phyloP scores from a whole-genome alignment of 1,284 basidiomycete species.

The Boletus sp. region DNA sequence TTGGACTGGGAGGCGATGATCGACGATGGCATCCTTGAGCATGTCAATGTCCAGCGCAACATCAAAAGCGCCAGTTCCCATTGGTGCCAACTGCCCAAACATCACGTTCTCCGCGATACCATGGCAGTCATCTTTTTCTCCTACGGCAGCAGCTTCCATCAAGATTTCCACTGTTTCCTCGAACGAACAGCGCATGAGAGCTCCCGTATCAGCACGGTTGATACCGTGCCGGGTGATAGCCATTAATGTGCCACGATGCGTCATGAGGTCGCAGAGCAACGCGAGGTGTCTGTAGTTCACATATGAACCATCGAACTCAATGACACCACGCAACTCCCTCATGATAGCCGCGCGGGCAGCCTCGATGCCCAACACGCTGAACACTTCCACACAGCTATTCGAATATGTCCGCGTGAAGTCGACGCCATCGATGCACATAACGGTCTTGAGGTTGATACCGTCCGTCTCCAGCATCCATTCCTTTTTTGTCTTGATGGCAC shows the following conservation, averaged over 20 bases:
- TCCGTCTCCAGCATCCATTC: constrained; percentile 99
- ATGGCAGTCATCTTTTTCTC: constrained; percentile 97
- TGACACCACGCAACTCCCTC: constrained; percentile 89
- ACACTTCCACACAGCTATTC: constrained; percentile 96
- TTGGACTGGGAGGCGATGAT: constrained; percentile 89
- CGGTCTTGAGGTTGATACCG: constrained; percentile 90
- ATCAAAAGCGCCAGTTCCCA: constrained; percentile 95
- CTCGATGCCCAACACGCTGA: constrained; percentile 97
- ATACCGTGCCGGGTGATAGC: constrained; percentile 99
- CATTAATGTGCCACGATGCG: constrained; percentile 93
- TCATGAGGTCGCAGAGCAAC: constrained; percentile 97
- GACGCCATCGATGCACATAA: constrained; percentile 93
- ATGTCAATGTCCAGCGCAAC: constrained; percentile 96
- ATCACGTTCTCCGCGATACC: constrained; percentile 98
- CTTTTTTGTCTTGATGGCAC: constrained; percentile 62
- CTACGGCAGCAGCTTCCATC: constrained; percentile 97
- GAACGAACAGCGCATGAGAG: constrained; percentile 97
- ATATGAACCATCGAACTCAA: constrained; percentile 99
- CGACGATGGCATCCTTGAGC: constrained; percentile 98
- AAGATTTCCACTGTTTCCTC: constrained; percentile 99
- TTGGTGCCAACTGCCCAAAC: constrained; percentile 98
- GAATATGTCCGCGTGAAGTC: constrained; percentile 92
- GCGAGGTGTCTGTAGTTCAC: constrained; percentile 98
- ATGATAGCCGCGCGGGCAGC: constrained; percentile 92
- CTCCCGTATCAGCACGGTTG: constrained; percentile 95